These are phyloP conservation scores for Sarocladium strictum DNA, from an alignment of 2,329 filamentous ascomycete genomes.

Conservation along the genomic window DNA sequence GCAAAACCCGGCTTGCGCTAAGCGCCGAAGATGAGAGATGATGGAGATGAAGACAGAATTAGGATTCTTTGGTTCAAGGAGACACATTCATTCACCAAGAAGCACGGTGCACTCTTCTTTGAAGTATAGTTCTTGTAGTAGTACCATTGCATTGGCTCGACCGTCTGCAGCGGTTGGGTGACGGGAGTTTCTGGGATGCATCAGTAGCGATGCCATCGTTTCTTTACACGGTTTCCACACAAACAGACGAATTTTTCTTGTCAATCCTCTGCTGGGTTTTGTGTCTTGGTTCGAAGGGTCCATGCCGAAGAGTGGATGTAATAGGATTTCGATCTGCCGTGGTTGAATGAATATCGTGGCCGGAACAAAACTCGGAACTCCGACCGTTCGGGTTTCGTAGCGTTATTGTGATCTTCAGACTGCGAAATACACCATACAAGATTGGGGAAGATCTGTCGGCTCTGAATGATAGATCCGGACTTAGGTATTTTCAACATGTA, in stretches of 20 bases:
- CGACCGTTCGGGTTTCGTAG: too few species aligned
- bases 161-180: neutral
- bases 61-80: neutral
- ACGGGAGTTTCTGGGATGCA: slow-evolving; percentile 5
- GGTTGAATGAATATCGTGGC: too few species aligned
- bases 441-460: too few species aligned
- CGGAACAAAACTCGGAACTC: too few species aligned
- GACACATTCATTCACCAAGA: neutral
- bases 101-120: neutral
- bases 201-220: neutral
- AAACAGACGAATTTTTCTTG: slow-evolving; percentile 10
- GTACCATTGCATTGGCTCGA: slow-evolving; percentile 1
- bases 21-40: neutral
- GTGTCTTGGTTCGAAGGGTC: neutral
- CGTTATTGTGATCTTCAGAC: too few species aligned
- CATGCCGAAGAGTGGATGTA: too few species aligned
- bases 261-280: neutral
- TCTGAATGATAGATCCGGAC: too few species aligned
- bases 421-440: too few species aligned
- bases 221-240: neutral
- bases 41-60: neutral
- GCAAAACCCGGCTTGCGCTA: neutral
- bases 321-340: too few species aligned
- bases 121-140: neutral
- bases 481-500: too few species aligned